These are phyloP conservation scores for Cajanus cajan DNA, from an alignment of 306 rosid species.

Conservation along the genomic window DNA sequence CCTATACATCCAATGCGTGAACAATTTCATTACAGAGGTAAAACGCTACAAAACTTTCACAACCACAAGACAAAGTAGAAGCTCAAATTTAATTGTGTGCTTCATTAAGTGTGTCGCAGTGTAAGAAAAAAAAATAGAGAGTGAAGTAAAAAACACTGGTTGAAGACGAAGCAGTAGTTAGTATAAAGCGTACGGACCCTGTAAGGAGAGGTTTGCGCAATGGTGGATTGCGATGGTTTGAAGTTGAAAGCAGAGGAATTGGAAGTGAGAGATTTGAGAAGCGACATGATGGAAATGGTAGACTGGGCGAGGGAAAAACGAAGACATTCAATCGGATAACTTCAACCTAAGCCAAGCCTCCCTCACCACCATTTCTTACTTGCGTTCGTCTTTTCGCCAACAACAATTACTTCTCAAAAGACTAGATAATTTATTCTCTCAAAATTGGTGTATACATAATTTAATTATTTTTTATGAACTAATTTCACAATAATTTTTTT, in stretches of 20 bases:
- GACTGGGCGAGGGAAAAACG: background rate
- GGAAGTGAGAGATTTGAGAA: conserved; percentile 53
- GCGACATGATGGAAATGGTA: conserved; percentile 32
- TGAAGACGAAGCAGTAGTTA: background rate
- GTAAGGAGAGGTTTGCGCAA: conserved; percentile 55
- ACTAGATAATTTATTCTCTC: background rate
- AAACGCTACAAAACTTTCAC: background rate
- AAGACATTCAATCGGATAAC: conserved; percentile 4
- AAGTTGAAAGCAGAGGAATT: conserved; percentile 47
- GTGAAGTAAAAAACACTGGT: background rate
- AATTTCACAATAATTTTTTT: background rate
- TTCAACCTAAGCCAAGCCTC: background rate
- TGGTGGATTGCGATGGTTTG: conserved; percentile 48
- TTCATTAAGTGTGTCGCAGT: background rate
- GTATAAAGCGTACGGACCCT: conserved; percentile 37
- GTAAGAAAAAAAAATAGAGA: background rate
- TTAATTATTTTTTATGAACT: background rate
- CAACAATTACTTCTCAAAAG: background rate
- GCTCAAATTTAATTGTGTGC: background rate
- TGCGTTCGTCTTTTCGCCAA: background rate
- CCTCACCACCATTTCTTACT: background rate
- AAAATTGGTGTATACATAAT: background rate
- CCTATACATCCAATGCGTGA: background rate
- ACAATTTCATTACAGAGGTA: background rate
- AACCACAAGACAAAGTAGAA: background rate